These are phyloP conservation scores for Taphrina pruni DNA, from an alignment of 1,139 yeast genomes.

Conservation along the genomic window DNA sequence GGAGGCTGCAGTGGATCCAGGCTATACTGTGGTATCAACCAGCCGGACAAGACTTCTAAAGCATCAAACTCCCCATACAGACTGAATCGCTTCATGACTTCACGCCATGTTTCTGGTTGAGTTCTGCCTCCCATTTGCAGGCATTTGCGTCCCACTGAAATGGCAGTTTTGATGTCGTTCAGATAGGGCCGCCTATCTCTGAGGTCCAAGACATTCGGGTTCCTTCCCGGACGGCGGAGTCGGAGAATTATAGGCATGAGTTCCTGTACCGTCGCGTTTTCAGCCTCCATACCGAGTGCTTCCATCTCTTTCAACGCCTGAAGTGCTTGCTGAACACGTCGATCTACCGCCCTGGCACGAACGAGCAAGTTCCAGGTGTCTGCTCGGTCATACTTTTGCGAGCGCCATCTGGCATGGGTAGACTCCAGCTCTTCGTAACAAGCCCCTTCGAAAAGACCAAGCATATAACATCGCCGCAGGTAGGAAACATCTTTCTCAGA, in stretches of 20 bases:
- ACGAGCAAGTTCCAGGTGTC: constrained; percentile 40
- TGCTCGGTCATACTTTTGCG: constrained; percentile 8
- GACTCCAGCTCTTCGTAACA: constrained; percentile 13
- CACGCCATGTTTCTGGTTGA: constrained; percentile 41
- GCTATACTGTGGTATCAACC: constrained; percentile 35
- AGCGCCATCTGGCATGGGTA: constrained; percentile 11
- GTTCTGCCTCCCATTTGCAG: constrained; percentile 32
- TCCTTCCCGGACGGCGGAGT: constrained; percentile 12
- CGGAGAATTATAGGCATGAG: constrained; percentile 15
- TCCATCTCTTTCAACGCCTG: constrained; percentile 25
- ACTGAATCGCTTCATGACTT: constrained; percentile 33
- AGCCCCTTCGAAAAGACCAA: constrained; percentile 32
- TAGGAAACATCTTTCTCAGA: constrained; percentile 7
- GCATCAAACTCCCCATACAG: constrained; percentile 31
- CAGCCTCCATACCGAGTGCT: constrained; percentile 18
- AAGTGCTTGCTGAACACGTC: constrained; percentile 17
- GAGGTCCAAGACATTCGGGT: constrained; percentile 22
- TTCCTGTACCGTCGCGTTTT: constrained; percentile 37
- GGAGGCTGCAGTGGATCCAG: background rate
- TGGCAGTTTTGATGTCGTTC: constrained; percentile 30
- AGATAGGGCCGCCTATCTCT: constrained; percentile 35
- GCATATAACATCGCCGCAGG: constrained; percentile 20
- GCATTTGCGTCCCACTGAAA: constrained; percentile 25
- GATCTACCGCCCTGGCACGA: constrained; percentile 27
- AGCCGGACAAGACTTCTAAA: constrained; percentile 13